Base-by-base conservation (phyloP, 2,329 filamentous ascomycete genomes). In the Tolypocladium endophyticum region DNA sequence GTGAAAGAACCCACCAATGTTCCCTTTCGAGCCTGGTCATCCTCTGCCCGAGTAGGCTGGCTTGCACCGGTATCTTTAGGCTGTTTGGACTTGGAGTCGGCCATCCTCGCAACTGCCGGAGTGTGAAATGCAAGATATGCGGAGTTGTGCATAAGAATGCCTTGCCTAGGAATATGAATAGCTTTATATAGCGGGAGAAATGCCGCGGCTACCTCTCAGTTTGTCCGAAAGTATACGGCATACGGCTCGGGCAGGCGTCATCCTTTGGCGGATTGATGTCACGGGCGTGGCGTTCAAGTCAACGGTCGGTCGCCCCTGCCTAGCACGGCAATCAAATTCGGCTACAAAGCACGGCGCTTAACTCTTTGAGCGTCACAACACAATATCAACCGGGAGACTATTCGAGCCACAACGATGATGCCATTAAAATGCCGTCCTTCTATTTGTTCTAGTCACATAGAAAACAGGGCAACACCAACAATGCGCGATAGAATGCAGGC, bases 401-500 rank as follows among this genome's bases (percentile, higher is more conserved):
- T n/a, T 23, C 23, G 16, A 56, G 52, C 47, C n/a, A 33, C 50
- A 43, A 55, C 53, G 64, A 69, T 63, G 63, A 60, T 43, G 50
- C 61, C 56, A 52, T 60, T 62, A 62, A 62, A 63, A 35, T 20
- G 18, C 50, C 18, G 30, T 14, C 68, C 66, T 61, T 61, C 68
- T 63, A 63, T 67, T 61, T 67, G 65, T 64, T 55, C 39, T 65
- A 64, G 9, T 53, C 50, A 60, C 62, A 65, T 62, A 59, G 53
- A 65, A 65, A 67, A 64, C 59, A 63, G 63, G 63, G 63, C 60
- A 67, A 68, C 67, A 66, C 64, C 68, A 56, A 61, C 64, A 61
- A 71, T 69, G 68, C 68, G 65, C 59, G 61, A 66, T 66, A 65
- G 62, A 66, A 60, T 58, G 57, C 62, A 28, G 56, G 45, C 57